A percentile compares a stretch with the other conserved stretches of the same genome.
These are phyloP conservation scores for Bombardia bombarda DNA, from an alignment of 495 filamentous ascomycete genomes.

Conservation along the genomic window DNA sequence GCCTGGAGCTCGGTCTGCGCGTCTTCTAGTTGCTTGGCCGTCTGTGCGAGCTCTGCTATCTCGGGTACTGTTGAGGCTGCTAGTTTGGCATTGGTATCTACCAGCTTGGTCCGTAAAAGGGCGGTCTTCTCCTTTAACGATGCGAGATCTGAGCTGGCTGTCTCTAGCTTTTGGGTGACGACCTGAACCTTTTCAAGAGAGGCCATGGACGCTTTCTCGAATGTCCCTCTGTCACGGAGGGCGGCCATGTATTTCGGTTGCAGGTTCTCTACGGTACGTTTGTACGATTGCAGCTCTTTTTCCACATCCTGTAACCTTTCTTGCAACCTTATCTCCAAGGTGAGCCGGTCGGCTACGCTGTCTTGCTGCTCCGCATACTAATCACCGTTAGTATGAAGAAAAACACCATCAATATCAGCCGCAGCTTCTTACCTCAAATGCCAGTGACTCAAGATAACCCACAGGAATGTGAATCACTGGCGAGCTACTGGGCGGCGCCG, in stretches of 20 bases:
- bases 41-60: constrained; percentile 37
- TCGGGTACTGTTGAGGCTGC: constrained; percentile 40
- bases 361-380: constrained; percentile 26
- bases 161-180: constrained; percentile 6
- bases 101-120: constrained; percentile 43
- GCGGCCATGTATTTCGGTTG: constrained; percentile 27
- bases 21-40: constrained; percentile 28
- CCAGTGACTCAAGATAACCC: constrained; percentile 27
- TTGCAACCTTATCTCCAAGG: constrained; percentile 17
- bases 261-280: too few species aligned
- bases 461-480: constrained; percentile 21
- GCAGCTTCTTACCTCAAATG: constrained; percentile 22
- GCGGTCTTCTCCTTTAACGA: too few species aligned
- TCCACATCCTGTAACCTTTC: too few species aligned
- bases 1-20: constrained; percentile 21
- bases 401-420: not conserved
- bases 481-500: not conserved
- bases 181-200: constrained; percentile 15
- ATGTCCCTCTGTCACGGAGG: constrained; percentile 28
- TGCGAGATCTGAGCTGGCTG: too few species aligned
- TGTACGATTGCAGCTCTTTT: too few species aligned
- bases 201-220: constrained; percentile 23
- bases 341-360: constrained; percentile 14
- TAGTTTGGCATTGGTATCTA: constrained; percentile 38
- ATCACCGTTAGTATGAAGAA: not conserved